These are phyloP conservation scores for Jasminum sambac DNA, from an alignment of 257 asterid species.

Conservation along the genomic window DNA sequence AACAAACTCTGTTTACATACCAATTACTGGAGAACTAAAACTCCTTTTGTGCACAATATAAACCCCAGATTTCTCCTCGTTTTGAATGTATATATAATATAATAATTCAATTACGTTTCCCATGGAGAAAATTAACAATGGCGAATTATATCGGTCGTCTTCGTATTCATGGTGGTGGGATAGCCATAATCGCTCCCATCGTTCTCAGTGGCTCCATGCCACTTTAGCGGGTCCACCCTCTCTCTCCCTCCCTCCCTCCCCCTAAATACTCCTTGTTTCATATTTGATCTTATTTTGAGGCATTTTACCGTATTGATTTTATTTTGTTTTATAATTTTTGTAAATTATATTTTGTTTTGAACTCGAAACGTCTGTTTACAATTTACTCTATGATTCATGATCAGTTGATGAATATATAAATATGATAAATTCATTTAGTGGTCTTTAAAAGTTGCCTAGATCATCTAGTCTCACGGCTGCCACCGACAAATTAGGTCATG, in stretches of 20 bases:
- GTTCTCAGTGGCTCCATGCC: conserved; percentile 27
- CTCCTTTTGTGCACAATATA: neutral
- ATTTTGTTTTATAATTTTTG: neutral
- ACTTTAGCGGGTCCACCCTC: conserved; percentile 15
- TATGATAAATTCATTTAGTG: too few relatives aligned
- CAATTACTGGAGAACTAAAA: neutral
- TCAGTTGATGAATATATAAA: too few relatives aligned
- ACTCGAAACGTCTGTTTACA: too few relatives aligned
- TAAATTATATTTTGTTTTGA: neutral
- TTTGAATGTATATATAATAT: too few relatives aligned
- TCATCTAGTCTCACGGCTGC: too few relatives aligned
- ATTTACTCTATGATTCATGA: too few relatives aligned
- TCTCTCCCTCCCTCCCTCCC: neutral
- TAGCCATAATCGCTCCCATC: conserved; percentile 23
- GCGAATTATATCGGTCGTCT: neutral
- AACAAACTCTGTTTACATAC: neutral
- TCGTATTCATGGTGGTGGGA: conserved; percentile 25
- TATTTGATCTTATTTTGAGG: neutral
- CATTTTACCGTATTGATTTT: neutral
- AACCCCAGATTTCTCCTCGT: neutral
- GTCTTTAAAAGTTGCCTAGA: too few relatives aligned
- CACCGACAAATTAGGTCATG: too few relatives aligned
- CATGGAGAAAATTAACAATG: conserved; percentile 16
- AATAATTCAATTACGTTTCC: neutral
- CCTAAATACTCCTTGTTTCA: neutral